Evolutionary conservation across 441 rosid genomes (phyloP), one percentile per base, ranked within the genome.

Genomic region (Populus tomentosa): DNA sequence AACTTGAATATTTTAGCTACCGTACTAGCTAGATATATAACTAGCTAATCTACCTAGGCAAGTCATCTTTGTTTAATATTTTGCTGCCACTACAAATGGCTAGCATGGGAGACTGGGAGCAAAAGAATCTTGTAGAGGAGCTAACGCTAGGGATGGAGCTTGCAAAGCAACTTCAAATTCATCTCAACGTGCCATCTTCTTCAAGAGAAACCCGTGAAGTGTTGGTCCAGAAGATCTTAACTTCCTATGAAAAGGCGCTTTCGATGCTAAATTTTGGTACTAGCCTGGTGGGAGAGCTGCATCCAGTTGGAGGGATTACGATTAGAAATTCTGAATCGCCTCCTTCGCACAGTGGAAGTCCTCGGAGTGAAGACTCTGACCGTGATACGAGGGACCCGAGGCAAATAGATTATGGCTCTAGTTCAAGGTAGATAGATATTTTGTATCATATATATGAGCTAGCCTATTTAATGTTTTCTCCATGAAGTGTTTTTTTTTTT

Each of bases 311-410:
- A 50, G 56, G 56, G 56, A 50, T 50, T 50, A 5, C 56, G 56
- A 50, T 50, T 14, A 14, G 20, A 50, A 50, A 50, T 50, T 50
- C 56, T 50, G 56, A 50, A 50, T 50, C 56, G 20, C 56, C 56
- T 16, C 56, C 77, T 46, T 83, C 90, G 3, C 81, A 79, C 21
- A 83, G 76, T n/a, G 91, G 83, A 68, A 90, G 92, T 71, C 92
- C 92, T 8, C 85, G 75, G 70, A 91, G 93, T 50, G 94, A 90
- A 75, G 97, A 91, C 78, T 91, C 95, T 0, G 96, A 94, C 75
- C 88, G 84, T 30, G 93, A 87, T 32, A 13, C 64, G 72, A 83
- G 84, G 82, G 87, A 86, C 2, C 86, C 50, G 9, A 84, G 81
- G 10, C 75, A 8, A 50, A 78, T 40, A 38, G 87, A 86, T 53